These are phyloP conservation scores for Coemansia sp. DNA, from an alignment of 192 early-diverging fungal genomes.

Conservation along the genomic window DNA sequence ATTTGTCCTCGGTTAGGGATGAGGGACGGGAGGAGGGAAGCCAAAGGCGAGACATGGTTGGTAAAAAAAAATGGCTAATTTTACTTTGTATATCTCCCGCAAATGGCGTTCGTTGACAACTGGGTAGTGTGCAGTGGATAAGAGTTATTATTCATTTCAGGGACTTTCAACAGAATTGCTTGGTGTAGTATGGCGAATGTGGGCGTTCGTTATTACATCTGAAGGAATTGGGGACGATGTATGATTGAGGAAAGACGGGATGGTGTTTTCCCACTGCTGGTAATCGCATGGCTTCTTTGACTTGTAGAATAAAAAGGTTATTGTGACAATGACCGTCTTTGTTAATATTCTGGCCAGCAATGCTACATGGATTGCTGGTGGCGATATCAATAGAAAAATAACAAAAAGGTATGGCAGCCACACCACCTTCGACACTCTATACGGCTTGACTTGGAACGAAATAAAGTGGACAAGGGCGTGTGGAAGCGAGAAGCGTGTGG, in stretches of 20 bases:
- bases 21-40: not conserved
- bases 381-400: not conserved
- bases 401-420: not conserved
- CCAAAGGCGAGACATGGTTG: not conserved
- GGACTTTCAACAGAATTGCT: not conserved
- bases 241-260: constrained; percentile 1
- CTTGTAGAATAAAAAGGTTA: not conserved
- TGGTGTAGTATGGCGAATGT: not conserved
- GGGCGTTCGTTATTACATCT: not conserved
- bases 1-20: not conserved
- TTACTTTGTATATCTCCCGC: not conserved
- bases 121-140: constrained; percentile 4
- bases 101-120: constrained; percentile 7
- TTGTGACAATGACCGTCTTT: not conserved
- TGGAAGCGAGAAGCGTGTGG: constrained; percentile 3
- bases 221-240: not conserved
- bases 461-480: not conserved
- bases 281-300: not conserved
- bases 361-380: not conserved
- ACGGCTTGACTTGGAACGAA: not conserved
- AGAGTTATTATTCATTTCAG: constrained; percentile 5
- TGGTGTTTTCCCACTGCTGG: not conserved
- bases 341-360: not conserved
- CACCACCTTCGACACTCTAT: constrained; percentile 1
- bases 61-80: constrained; percentile 8